Evolutionary conservation across 192 early-diverging fungal species (phyloP), one percentile per base, ranked within the genome.

Genomic region (Coemansia sp.): DNA sequence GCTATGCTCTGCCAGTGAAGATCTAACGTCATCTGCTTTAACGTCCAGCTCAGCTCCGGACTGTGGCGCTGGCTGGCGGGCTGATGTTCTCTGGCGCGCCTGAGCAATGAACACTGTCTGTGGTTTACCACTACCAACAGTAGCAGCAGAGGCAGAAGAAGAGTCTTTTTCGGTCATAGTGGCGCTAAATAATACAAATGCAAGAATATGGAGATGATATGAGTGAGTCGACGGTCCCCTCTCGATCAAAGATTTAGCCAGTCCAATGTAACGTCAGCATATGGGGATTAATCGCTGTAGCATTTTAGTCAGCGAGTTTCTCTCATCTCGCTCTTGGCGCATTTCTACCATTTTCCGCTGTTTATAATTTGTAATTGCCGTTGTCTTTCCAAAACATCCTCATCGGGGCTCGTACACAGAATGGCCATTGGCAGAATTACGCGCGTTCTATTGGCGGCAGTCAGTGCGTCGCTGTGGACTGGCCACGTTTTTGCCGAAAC

Each of bases 21-120:
- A n/a, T 16, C 37, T n/a, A 61, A 4, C 10, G 33, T 9, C 35
- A 10, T 40, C 46, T 19, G 39, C 40, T 14, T 16, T 44, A 9
- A n/a, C 39, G 1, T 3, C 50, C 19, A 30, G 52, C 10, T 38
- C 40, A 13, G 40, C 8, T 42, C 14, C 64, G 28, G 64, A 14
- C 28, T 49, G 32, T 43, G 40, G 14, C 40, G 14, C 14, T 42
- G 40, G 40, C 14, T 42, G 40, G 14, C 37, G 46, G 43, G 35
- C 55, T 19, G 40, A 39, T 8, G 63, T 17, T n/a, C 66, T 69
- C 61, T 65, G 73, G 23, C 65, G 66, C 14, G 69, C 65, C 66
- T 66, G 65, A 17, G 73, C 60, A 40, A 80, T 66, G 59, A 69
- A 80, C 40, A 63, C 67, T 11, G 77, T 52, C 35, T 72, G 77